Conservation (phyloP, 495 filamentous ascomycete species). For the Neurospora cerealis region DNA sequence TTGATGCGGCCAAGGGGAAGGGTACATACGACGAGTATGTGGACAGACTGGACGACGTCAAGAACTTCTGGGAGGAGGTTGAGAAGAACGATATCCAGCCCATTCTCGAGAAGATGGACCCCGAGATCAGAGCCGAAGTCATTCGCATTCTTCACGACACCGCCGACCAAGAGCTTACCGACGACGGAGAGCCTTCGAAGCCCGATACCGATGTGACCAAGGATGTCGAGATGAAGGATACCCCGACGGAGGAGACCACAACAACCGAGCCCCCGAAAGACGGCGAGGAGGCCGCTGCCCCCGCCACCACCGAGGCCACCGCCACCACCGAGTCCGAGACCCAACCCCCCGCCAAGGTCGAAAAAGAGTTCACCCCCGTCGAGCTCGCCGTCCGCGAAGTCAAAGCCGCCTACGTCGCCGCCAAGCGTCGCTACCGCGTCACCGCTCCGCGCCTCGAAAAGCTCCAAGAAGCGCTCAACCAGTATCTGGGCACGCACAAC, state of each 20-base stretch:
- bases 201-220: conserved; percentile 1
- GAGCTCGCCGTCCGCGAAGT: conserved; percentile 60
- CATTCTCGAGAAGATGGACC: conserved; percentile 46
- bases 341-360: conserved; percentile 5
- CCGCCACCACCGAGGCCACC: not conserved
- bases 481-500: conserved; percentile 73
- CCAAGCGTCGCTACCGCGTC: conserved; percentile 75
- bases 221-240: conserved; percentile 8
- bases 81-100: conserved; percentile 69
- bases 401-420: conserved; percentile 64
- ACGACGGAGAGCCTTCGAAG: conserved; percentile 4
- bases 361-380: conserved; percentile 33
- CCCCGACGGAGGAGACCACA: not conserved
- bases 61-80: conserved; percentile 67
- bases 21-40: conserved; percentile 58
- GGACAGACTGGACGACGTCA: conserved; percentile 63
- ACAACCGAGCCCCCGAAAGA: not conserved
- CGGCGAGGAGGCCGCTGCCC: conserved; percentile 4
- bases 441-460: conserved; percentile 56
- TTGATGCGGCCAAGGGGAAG: conserved; percentile 58
- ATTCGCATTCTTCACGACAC: conserved; percentile 28
- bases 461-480: conserved; percentile 58
- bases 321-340: not conserved
- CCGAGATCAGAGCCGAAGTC: conserved; percentile 32
- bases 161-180: conserved; percentile 20